These are phyloP conservation scores for Daldinia concentrica DNA, from an alignment of 495 filamentous ascomycete genomes.

Conservation along the genomic window DNA sequence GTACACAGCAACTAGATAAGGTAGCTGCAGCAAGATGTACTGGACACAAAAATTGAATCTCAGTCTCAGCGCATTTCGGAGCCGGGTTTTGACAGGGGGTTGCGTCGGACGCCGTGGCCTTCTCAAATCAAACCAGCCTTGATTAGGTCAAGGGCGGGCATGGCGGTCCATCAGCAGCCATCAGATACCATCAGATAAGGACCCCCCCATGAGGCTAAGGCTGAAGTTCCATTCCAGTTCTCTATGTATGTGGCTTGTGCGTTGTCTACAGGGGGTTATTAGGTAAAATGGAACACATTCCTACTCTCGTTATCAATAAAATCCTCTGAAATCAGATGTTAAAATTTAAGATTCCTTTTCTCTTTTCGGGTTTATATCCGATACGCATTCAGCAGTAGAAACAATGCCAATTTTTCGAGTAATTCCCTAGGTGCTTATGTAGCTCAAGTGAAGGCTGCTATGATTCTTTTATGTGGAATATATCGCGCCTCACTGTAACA, in stretches of 20 bases:
- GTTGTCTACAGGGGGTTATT: neutral
- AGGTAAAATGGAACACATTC: neutral
- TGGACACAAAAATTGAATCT: constrained; percentile 13
- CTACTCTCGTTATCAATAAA: constrained; percentile 1
- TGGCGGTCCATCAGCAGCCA: neutral
- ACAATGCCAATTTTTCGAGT: neutral
- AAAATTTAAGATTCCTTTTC: neutral
- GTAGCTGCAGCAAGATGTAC: constrained; percentile 1
- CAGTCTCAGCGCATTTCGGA: constrained; percentile 32
- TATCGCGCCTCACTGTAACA: neutral
- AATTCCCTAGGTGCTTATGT: neutral
- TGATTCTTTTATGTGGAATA: neutral
- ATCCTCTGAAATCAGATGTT: neutral
- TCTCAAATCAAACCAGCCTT: neutral
- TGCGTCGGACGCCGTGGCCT: constrained; percentile 10
- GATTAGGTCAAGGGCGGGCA: constrained; percentile 8
- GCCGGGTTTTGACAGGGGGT: constrained; percentile 29
- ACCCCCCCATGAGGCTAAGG: constrained; percentile 25
- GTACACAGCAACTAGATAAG: constrained; percentile 23
- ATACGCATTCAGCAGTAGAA: neutral
- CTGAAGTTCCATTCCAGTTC: neutral
- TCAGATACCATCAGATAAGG: constrained; percentile 1
- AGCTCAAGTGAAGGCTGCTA: neutral
- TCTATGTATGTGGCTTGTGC: constrained; percentile 19
- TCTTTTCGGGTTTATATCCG: neutral